A percentile compares a stretch with the other conserved stretches of the same genome.
These are phyloP conservation scores for Spizellomyces punctatus DNA, from an alignment of 192 early-diverging fungal genomes.

Conservation along the genomic window DNA sequence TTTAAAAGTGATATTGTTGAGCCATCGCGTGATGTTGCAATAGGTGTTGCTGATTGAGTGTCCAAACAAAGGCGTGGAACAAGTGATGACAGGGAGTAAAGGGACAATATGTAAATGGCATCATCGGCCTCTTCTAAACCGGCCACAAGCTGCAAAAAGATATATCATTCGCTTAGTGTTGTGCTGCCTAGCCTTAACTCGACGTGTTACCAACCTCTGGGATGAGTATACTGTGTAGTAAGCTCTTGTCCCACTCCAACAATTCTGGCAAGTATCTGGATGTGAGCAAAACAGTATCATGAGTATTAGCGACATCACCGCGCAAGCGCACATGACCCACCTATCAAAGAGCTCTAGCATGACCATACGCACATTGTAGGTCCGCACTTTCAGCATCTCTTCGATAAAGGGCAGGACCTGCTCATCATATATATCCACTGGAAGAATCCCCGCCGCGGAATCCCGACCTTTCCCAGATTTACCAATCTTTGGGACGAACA, in stretches of 20 bases:
- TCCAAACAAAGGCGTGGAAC: background rate
- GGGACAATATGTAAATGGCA: conserved; percentile 15
- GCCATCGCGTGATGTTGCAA: background rate
- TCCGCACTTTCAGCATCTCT: conserved; percentile 13
- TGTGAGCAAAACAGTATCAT: background rate
- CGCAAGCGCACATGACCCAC: background rate
- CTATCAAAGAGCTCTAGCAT: conserved; percentile 25
- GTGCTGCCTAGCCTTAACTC: too few relatives aligned
- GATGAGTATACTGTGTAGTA: conserved; percentile 13
- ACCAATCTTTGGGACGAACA: conserved; percentile 24
- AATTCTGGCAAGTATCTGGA: conserved; percentile 19
- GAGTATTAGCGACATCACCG: background rate
- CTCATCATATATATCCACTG: conserved; percentile 20
- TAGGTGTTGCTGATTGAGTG: background rate
- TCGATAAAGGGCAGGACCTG: conserved; percentile 42
- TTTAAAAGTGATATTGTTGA: background rate
- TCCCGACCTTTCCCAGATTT: background rate
- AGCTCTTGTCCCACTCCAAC: conserved; percentile 13
- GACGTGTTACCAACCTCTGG: conserved; percentile 14
- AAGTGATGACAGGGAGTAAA: conserved; percentile 12
- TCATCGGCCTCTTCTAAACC: conserved; percentile 22
- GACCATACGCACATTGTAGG: conserved; percentile 16
- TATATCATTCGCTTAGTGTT: background rate
- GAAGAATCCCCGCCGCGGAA: conserved; percentile 24
- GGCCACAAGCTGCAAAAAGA: conserved; percentile 1